Percentiles rank a stretch among this genome's conserved stretches.
Evolutionary conservation across 441 rosid genomes (phyloP).

Genomic region (Isatis lusitanica): DNA sequence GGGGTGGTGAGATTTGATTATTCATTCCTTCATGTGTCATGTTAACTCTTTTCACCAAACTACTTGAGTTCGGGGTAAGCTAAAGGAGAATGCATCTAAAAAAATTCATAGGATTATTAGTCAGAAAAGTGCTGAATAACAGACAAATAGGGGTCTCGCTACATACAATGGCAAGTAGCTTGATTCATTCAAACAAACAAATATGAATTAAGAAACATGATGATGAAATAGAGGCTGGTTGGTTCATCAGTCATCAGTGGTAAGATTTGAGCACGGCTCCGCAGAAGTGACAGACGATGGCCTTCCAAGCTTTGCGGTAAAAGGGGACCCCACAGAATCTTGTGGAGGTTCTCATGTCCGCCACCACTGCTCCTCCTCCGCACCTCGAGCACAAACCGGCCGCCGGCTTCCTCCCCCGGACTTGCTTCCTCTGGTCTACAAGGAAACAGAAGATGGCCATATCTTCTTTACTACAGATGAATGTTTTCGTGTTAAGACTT

Average conservation of each 20-base stretch:
- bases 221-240: not conserved
- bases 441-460: slow-evolving; percentile 77
- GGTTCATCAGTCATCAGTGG: slow-evolving; percentile 21
- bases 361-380: slow-evolving; percentile 90
- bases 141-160: not conserved
- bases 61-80: not conserved
- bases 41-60: slow-evolving; percentile 29
- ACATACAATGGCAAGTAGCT: slow-evolving; percentile 34
- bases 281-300: slow-evolving; percentile 78
- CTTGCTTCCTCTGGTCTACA: slow-evolving; percentile 75
- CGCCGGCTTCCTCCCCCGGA: slow-evolving; percentile 73
- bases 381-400: slow-evolving; percentile 88
- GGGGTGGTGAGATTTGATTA: not conserved
- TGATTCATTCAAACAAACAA: not conserved
- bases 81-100: not conserved
- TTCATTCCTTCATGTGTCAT: not conserved
- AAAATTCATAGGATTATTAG: not conserved
- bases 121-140: not conserved
- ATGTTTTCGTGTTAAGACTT: not conserved
- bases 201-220: not conserved
- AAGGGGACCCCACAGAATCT: slow-evolving; percentile 77
- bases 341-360: slow-evolving; percentile 81
- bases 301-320: slow-evolving; percentile 84
- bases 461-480: not conserved
- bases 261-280: slow-evolving; percentile 83